Conservation (phyloP, 768 basidiomycete species). For the Podaxis pistillaris region DNA sequence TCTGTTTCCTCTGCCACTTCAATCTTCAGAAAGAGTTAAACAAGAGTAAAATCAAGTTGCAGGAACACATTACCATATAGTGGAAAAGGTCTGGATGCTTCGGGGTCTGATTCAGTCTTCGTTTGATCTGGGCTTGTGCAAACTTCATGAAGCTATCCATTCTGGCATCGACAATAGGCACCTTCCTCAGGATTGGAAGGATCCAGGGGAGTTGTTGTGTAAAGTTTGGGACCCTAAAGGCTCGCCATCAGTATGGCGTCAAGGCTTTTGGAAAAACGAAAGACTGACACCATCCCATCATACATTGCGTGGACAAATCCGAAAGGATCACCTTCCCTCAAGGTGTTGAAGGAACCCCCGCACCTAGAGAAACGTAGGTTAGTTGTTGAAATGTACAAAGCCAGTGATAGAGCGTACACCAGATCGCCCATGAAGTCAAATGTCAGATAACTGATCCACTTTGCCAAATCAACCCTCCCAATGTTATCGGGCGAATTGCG, state of each 20-base stretch:
- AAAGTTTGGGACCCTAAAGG: slow-evolving; percentile 15
- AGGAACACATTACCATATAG: slow-evolving; percentile 23
- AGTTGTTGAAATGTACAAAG: neutral
- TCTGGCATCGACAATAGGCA: slow-evolving; percentile 7
- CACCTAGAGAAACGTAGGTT: slow-evolving; percentile 20
- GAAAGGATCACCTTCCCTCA: slow-evolving; percentile 26
- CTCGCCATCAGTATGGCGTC: neutral
- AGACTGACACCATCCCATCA: slow-evolving; percentile 23
- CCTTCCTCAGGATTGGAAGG: neutral
- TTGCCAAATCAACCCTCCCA: slow-evolving; percentile 18
- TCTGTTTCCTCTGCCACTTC: slow-evolving; percentile 17
- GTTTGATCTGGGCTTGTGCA: slow-evolving; percentile 16
- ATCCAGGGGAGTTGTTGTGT: slow-evolving; percentile 15
- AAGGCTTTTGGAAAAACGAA: neutral
- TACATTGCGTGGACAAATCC: slow-evolving; percentile 23
- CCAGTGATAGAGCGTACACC: slow-evolving; percentile 24
- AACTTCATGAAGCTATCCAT: slow-evolving; percentile 3
- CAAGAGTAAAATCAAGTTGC: neutral
- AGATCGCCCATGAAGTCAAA: slow-evolving; percentile 39
- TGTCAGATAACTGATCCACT: slow-evolving; percentile 20
- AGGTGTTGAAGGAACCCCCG: slow-evolving; percentile 26
- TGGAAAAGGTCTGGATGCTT: slow-evolving; percentile 27
- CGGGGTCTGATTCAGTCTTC: slow-evolving; percentile 15
- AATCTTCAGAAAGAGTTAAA: slow-evolving; percentile 7
- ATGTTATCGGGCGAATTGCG: slow-evolving; percentile 13